These are phyloP conservation scores for Penicillium sp. DNA, from an alignment of 2,329 filamentous ascomycete species.

Conservation along the genomic window DNA sequence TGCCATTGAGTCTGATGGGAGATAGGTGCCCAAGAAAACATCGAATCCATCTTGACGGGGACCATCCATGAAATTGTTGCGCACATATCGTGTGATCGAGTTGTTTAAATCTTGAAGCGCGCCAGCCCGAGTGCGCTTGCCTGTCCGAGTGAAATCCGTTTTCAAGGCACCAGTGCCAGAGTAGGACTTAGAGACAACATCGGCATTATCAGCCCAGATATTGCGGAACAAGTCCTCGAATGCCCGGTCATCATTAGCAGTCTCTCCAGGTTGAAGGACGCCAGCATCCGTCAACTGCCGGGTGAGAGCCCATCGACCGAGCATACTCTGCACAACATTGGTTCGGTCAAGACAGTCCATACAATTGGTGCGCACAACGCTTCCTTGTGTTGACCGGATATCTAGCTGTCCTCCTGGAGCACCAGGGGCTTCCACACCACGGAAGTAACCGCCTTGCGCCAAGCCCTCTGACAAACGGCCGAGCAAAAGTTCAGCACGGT, in stretches of 20 bases:
- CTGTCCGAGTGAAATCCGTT: constrained; percentile 95
- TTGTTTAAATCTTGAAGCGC: constrained; percentile 85
- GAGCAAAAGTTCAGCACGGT: constrained; percentile 83
- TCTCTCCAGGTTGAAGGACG: constrained; percentile 72
- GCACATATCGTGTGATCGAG: constrained; percentile 82
- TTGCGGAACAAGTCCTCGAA: constrained; percentile 96
- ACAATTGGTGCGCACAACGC: constrained; percentile 94
- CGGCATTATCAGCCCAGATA: constrained; percentile 97
- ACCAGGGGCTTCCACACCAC: constrained; percentile 80
- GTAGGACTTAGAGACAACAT: constrained; percentile 89
- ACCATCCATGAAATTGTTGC: constrained; percentile 93
- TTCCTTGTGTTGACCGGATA: constrained; percentile 76
- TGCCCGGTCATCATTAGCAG: constrained; percentile 72
- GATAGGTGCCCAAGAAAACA: constrained; percentile 84
- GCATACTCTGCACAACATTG: constrained; percentile 97
- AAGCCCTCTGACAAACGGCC: constrained; percentile 78
- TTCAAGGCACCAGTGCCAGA: constrained; percentile 96
- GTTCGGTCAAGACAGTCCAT: constrained; percentile 99
- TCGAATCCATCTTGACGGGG: constrained; percentile 95
- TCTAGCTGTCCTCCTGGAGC: constrained; percentile 71
- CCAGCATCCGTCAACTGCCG: constrained; percentile 85
- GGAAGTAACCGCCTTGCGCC: constrained; percentile 83
- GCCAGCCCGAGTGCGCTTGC: constrained; percentile 80
- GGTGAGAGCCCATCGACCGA: constrained; percentile 84
- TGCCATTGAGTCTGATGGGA: constrained; percentile 69